Base-by-base conservation (phyloP, 192 early-diverging fungal species). In the Coemansia sp. region DNA sequence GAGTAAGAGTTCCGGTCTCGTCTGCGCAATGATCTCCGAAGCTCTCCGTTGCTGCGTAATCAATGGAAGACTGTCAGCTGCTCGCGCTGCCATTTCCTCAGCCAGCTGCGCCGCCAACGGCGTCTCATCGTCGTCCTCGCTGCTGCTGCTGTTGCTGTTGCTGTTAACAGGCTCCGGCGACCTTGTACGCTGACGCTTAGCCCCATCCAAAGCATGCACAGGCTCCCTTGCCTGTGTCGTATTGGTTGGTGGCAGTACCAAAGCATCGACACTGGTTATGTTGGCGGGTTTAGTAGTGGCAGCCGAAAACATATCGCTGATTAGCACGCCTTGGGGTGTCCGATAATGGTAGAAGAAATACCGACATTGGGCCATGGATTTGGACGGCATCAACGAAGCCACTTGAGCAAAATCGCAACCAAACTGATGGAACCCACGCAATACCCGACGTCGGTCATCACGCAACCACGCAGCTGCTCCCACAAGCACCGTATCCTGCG, bases 261-360 rank as follows among this genome's bases (percentile, higher is more conserved):
- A 31, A 7, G 73, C 54, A 2, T 64, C 73, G 22, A 68, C 57
- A 2, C 57, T 14, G 42, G 8, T 14, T 45, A 14, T 14, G 12
- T 12, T 45, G 8, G 42, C 42, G 12, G 42, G 42, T 14, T 45
- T 45, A 14, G 25, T 42, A 1, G 22, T 52, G 1, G 52, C 57
- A n/a, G 61, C 32, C 51, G 60, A 34, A 18, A 56, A 31, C 42
- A 48, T 60, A 5, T 73, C 71, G 54, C 77, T 74, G 6, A 80
- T 40, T 62, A 74, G 30, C 12, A 32, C 31, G 7, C 77, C 77
- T 1, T 48, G 52, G 12, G 77, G 77, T 1, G 89, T 88, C 33
- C 88, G 88, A 69, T 90, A 89, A 60, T 90, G 87, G 70, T 88
- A 84, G 66, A 88, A 93, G 67, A 91, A 92, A 52, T 91, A 90